Evolutionary conservation across 2,329 filamentous ascomycete species (phyloP).

Genomic region (Polychaeton citri): DNA sequence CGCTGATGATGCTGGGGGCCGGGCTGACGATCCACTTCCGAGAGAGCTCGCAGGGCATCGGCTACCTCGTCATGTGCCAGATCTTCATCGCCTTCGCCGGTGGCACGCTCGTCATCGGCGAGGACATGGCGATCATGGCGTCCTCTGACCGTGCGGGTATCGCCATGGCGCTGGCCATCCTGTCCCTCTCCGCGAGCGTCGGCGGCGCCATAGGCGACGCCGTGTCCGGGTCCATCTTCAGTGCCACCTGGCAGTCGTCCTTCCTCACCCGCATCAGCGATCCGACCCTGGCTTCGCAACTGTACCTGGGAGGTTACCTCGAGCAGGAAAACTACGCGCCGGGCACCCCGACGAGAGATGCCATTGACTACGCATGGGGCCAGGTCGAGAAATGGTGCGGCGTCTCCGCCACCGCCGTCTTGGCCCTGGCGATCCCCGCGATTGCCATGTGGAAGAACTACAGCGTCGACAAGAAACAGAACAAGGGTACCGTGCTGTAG

Average conservation of each 20-base stretch:
- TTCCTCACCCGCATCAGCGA: conserved; percentile 4
- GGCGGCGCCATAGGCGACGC: conserved; percentile 16
- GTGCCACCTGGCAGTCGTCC: conserved; percentile 12
- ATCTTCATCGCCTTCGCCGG: conserved; percentile 43
- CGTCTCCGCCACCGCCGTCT: conserved; percentile 23
- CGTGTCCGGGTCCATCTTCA: conserved; percentile 18
- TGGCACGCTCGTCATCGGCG: conserved; percentile 39
- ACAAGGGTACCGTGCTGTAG: conserved; percentile 21
- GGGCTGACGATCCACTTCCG: conserved; percentile 25
- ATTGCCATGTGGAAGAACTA: conserved; percentile 24
- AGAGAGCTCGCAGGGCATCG: conserved; percentile 26
- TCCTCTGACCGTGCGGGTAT: conserved; percentile 26
- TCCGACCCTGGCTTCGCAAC: conserved; percentile 6
- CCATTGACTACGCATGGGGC: conserved; percentile 34
- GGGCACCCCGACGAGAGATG: conserved; percentile 29
- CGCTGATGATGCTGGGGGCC: conserved; percentile 19
- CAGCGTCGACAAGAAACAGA: conserved; percentile 23
- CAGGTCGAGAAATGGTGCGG: conserved; percentile 32
- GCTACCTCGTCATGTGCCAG: conserved; percentile 42
- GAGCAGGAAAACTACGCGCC: conserved; percentile 27
- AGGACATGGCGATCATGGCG: conserved; percentile 45
- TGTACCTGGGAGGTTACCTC: conserved; percentile 15
- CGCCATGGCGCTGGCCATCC: conserved; percentile 23
- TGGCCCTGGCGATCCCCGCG: conserved; percentile 18
- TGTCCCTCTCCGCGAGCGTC: conserved; percentile 18